Evolutionary conservation across 2,329 filamentous ascomycete species (phyloP), one percentile per base, ranked within the genome.

Genomic region (Podosphaera xanthii): DNA sequence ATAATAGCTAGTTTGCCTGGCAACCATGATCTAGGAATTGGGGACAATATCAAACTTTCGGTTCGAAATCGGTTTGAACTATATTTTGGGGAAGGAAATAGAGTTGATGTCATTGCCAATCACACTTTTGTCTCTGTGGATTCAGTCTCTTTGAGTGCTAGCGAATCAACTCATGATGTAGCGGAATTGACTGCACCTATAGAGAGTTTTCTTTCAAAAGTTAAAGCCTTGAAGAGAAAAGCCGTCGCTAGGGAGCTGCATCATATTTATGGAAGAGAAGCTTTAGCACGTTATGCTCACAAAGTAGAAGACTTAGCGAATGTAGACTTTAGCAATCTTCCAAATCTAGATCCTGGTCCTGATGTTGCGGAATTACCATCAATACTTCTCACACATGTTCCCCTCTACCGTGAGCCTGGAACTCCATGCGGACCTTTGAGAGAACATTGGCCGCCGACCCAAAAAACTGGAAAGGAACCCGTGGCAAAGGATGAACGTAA

Each of bases 91-190:
- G 84, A 92, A 59, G 80, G 83, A n/a, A 97, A 96, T 70, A 78
- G 87, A 7, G 82, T 98, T 30, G 89, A 97, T 69, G 78, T 97
- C 4, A 77, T 97, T 58, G 92, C 87, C 10, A 98, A 98, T 68
- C 92, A 98, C 69, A 94, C 88, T 0, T 89, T 98, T 68, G 87
- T 98, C 30, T 94, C 88, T 0, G 78, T 98, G 6, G 92, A 98
- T 69, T 81, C 84, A 0, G 83, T 95, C 3, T 96, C 90, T 0
- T 71, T 97, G 65, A 94, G 88, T 67, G 91, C 92, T 2, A 77
- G 70, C 52, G 74, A 74, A 1, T 79, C 78, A 1, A 69, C 73
- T 55, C 73, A 75, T 44, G 71, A 75, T 57, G 70, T 71, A 4
- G 71, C 77, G 58, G 77, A 81, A 46, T 84, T 97, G 22, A 95